Base-by-base conservation (phyloP, 2,329 filamentous ascomycete species). In the Escovopsis weberi region DNA sequence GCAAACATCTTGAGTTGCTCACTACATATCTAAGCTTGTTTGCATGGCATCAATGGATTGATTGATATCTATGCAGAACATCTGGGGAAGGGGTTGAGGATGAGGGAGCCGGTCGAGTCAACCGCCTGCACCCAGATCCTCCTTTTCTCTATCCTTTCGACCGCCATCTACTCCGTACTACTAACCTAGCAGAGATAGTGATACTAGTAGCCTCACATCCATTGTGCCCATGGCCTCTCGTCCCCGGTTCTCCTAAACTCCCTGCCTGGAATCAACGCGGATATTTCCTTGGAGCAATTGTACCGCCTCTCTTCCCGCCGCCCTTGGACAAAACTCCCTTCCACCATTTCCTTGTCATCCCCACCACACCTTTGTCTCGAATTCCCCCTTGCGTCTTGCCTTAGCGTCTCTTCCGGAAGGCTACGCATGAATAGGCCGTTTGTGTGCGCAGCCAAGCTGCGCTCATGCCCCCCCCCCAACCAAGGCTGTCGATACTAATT, bases 21-120 rank as follows among this genome's bases (percentile, higher is more conserved):
- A 38, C 33, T 26, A 15, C 15, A 15, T 15, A 40, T 45, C 26
- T 40, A 43, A 40, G 44, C 38, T 15, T 40, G 44, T 40, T 43
- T 45, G 44, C 44, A 43, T 36, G n/a, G n/a, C 34, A 8, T n/a
- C 18, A 12, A n/a, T 36, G 19, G 34, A 36, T 18, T 12, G 34
- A 8, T 15, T 36, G 12, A 32, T 30, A 39, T 32, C 28, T 39
- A 32, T 30, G 15, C n/a, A n/a, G n/a, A 37, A 10, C 35, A 23
- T 23, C 23, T 2, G 23, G 15, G 15, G 15, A 15, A 15, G 15
- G 15, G 15, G 15, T 15, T 15, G 15, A 15, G 15, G 15, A 15
- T 15, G 15, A 15, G 15, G 15, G 23, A 23, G 23, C 23, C 23
- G 23, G 23, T 23, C 23, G 23, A 23, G 23, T 23, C 23, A 4